Base-by-base conservation (phyloP, 164 flowering plant species). In the Hamamelis virginiana region DNA sequence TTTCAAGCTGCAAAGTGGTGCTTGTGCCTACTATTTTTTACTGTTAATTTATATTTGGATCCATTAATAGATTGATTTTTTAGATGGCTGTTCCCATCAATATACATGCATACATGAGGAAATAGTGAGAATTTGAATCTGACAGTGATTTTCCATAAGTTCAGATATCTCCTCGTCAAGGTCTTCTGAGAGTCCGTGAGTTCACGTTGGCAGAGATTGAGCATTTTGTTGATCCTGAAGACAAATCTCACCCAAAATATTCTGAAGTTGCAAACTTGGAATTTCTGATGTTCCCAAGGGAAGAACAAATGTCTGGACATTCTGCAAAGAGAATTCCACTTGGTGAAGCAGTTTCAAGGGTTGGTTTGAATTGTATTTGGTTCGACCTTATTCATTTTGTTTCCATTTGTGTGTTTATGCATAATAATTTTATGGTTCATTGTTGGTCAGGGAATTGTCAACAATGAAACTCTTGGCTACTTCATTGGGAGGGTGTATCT, bases 141-240 rank as follows among this genome's bases (percentile, higher is more conserved):
- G 50, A 14, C 50, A 46, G 16, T 46, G 12, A 46, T 46, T 46
- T 44, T 46, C 16, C 50, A 46, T 10, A 46, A 10, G 56, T 77
- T 16, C 79, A 93, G 98, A 93, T 91, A 72, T 89, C 97, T 72
- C 96, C 98, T 57, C 91, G 98, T 28, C 97, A 93, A 88, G 97
- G 97, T 8, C 98, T 91, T 70, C 72, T 93, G 12, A 83, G 97
- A 72, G 97, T 93, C n/a, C 95, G 96, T 52, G 98, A 93, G 61
- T 93, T 93, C 68, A 93, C 98, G 9, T 79, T 91, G 4, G 96
- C 97, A 0, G 98, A 93, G 75, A 89, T 93, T 67, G 97, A 93
- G 78, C 97, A 93, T 72, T 93, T 93, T 83, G 97, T 91, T 55
- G 98, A 91, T 72, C 96, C 97, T 56, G 88, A 89, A 13, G 90